Evolutionary conservation across 371 early-diverging fungal genomes (phyloP), one percentile per base, ranked within the genome.

Genomic region (Syncephalastrum monosporum): DNA sequence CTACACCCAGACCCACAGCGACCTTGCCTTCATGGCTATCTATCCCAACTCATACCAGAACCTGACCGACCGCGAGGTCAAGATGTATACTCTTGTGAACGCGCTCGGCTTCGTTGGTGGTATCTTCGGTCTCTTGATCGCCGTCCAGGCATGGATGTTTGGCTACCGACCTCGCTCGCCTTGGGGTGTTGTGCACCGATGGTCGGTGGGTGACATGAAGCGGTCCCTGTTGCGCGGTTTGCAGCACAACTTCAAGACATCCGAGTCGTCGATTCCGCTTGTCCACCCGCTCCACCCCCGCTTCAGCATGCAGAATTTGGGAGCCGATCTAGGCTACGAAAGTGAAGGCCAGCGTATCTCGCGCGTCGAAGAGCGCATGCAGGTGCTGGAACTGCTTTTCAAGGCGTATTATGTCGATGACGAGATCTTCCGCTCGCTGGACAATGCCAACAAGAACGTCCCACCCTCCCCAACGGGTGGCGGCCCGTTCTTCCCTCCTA

Each of bases 31-130:
- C 8, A 38, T 78, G 13, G 62, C 69, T 15, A 50, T 78, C 12
- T 60, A 55, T 42, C 75, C 75, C 16, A 29, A 64, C 12, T 44
- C 21, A 8, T 78, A 59, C 49, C 68, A 57, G 7, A 50, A 46
- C 7, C 42, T 61, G 5, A 56, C 57, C 8, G 68, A 67, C 17
- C 73, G 73, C 47, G 79, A 78, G 53, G 70, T 72, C 58, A 78
- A 78, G 62, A 66, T 78, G 64, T 78, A 75, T 42, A 75, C 74
- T 5, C 57, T 78, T 5, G 57, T 78, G 23, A 78, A 78, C 52
- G 79, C 75, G 1, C 64, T 78, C 47, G 79, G 79, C 53, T 75
- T 78, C 42, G 72, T 75, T 5, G 79, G 79, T 61, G 79, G 79
- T 66, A 69, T 78, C 53, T 73, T 78, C 64, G 79, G 79, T 65